These are phyloP conservation scores for Maudiozyma serrabonitensis DNA, from an alignment of 805 yeast species.

Conservation along the genomic window DNA sequence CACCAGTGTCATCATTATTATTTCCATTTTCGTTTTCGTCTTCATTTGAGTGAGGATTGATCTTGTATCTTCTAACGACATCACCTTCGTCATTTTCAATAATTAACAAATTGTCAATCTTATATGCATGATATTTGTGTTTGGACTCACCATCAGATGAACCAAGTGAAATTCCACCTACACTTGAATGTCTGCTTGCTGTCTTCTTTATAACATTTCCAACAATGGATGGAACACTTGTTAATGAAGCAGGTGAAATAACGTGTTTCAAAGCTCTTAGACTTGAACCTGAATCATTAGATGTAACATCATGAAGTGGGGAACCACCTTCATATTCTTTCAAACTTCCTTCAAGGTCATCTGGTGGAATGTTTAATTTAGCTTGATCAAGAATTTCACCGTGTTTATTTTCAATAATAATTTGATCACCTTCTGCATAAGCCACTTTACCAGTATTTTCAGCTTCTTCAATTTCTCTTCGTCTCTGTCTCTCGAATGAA, in stretches of 20 bases:
- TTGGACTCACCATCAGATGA: not conserved
- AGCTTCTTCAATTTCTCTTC: conserved; percentile 18
- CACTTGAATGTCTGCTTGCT: not conserved
- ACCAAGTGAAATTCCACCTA: not conserved
- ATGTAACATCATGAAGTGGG: conserved; percentile 8
- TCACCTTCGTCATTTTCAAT: conserved; percentile 93
- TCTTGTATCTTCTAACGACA: conserved; percentile 69
- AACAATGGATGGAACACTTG: conserved; percentile 14
- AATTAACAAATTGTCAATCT: conserved; percentile 64
- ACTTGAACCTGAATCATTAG: conserved; percentile 23
- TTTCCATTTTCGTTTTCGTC: conserved; percentile 1
- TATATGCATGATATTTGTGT: conserved; percentile 52
- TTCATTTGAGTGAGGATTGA: conserved; percentile 42
- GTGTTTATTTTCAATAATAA: conserved; percentile 71
- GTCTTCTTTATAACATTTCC: conserved; percentile 6
- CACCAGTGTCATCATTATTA: conserved; percentile 25
- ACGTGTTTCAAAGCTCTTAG: conserved; percentile 22
- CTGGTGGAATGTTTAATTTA: conserved; percentile 24
- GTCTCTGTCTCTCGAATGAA: conserved; percentile 11
- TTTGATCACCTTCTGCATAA: conserved; percentile 57
- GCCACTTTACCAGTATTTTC: conserved; percentile 32
- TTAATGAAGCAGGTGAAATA: conserved; percentile 15
- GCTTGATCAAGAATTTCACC: conserved; percentile 71
- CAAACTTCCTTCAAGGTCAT: conserved; percentile 16
- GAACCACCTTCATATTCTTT: conserved; percentile 2